These are phyloP conservation scores for Mallotus repandus DNA, from an alignment of 441 rosid species.

Conservation along the genomic window DNA sequence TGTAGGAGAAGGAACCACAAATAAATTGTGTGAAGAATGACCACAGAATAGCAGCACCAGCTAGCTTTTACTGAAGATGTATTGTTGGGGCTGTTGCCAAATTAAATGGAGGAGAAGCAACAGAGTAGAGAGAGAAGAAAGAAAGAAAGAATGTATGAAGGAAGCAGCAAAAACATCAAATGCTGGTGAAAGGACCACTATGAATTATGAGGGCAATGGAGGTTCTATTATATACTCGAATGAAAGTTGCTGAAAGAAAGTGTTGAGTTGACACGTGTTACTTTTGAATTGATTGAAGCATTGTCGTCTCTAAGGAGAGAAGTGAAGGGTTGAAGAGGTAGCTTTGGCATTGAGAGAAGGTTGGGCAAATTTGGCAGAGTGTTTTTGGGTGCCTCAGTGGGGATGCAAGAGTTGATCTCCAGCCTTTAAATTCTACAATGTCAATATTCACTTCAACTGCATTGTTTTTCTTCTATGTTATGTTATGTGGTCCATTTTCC, in stretches of 20 bases:
- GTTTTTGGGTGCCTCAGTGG: conserved; percentile 17
- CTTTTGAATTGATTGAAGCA: conserved; percentile 24
- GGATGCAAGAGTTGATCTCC: background rate
- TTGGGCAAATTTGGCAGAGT: conserved; percentile 21
- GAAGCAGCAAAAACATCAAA: background rate
- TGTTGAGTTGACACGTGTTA: conserved; percentile 35
- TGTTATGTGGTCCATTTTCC: conserved; percentile 24
- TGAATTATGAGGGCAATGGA: conserved; percentile 16
- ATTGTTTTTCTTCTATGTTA: background rate
- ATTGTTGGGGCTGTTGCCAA: background rate
- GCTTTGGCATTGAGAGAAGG: conserved; percentile 1
- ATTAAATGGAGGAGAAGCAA: conserved; percentile 7
- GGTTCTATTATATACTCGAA: conserved; percentile 30
- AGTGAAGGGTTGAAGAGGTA: conserved; percentile 15
- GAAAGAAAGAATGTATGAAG: conserved; percentile 8
- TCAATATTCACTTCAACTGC: background rate
- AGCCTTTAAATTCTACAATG: background rate
- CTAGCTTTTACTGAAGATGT: background rate
- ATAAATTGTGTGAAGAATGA: background rate
- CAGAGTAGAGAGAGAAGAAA: conserved; percentile 10
- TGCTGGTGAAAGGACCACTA: conserved; percentile 14
- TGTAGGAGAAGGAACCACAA: conserved; percentile 3
- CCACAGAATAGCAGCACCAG: background rate
- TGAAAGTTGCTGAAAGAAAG: conserved; percentile 1
- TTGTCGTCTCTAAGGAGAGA: conserved; percentile 20